Percentiles rank a stretch among this genome's conserved stretches.
phyloP scores from a whole-genome alignment of 2,329 filamentous ascomycete genomes.

The Curvularia verruculosa region DNA sequence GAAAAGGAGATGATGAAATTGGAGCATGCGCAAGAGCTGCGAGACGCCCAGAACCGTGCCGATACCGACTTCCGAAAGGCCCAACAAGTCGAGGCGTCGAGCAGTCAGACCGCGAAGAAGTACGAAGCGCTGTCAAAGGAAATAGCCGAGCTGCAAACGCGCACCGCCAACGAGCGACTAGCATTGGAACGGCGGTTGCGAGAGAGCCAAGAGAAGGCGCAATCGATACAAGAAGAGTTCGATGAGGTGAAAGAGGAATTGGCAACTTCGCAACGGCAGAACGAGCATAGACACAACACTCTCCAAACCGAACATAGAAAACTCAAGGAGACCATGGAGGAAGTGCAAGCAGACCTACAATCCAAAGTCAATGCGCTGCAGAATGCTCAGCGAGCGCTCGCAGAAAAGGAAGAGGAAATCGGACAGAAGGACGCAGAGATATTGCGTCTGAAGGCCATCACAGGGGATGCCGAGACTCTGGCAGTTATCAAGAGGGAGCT shows the following conservation, averaged over 20 bases:
- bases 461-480: constrained; percentile 84
- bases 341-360: constrained; percentile 65
- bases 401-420: constrained; percentile 71
- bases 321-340: constrained; percentile 64
- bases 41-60: constrained; percentile 78
- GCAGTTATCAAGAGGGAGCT: constrained; percentile 85
- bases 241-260: constrained; percentile 81
- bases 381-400: constrained; percentile 68
- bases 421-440: constrained; percentile 83
- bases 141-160: constrained; percentile 61
- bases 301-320: constrained; percentile 65
- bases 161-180: constrained; percentile 61
- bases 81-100: constrained; percentile 62
- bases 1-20: constrained; percentile 81
- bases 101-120: constrained; percentile 59
- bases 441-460: constrained; percentile 81
- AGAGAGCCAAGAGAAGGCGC: constrained; percentile 70
- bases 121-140: constrained; percentile 62
- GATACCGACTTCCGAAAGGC: constrained; percentile 81
- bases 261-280: constrained; percentile 71
- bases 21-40: constrained; percentile 81
- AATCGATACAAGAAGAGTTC: constrained; percentile 76
- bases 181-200: constrained; percentile 62
- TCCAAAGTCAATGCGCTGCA: constrained; percentile 63
- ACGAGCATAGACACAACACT: constrained; percentile 63